Conservation (phyloP, 164 flowering plant genomes). For the Annona cherimola region DNA sequence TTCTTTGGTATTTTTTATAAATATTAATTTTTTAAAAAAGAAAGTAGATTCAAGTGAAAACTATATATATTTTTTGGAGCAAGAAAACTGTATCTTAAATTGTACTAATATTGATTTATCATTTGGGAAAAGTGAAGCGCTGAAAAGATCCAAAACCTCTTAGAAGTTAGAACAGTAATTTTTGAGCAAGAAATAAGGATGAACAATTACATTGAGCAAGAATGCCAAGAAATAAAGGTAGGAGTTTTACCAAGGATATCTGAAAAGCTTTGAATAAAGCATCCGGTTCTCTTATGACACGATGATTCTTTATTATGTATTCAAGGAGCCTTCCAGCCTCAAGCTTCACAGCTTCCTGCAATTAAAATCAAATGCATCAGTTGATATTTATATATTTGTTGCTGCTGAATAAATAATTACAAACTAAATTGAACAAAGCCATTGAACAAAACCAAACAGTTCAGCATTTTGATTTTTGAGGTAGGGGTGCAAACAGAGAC, state of each 20-base stretch:
- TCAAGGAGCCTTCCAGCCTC: conserved; percentile 54
- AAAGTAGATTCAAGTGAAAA: too few relatives aligned
- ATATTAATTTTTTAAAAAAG: too few relatives aligned
- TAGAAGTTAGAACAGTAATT: neutral
- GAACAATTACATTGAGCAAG: neutral
- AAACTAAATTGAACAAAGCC: too few relatives aligned
- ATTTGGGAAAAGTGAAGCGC: neutral
- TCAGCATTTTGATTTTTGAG: neutral
- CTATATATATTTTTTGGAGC: too few relatives aligned
- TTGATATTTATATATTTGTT: neutral
- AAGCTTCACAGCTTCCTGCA: conserved; percentile 57
- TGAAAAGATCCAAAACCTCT: neutral
- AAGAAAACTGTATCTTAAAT: neutral
- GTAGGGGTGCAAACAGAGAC: too few relatives aligned
- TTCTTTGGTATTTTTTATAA: too few relatives aligned
- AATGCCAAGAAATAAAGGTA: neutral
- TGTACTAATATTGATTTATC: neutral
- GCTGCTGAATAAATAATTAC: neutral
- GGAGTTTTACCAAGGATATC: conserved; percentile 65
- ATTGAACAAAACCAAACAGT: neutral
- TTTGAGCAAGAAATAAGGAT: neutral
- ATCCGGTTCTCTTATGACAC: conserved; percentile 43
- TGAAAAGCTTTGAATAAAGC: conserved; percentile 70
- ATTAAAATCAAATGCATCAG: neutral
- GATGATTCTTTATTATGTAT: conserved; percentile 56